These are phyloP conservation scores for Zoysia japonica DNA, from an alignment of 176 grass and related monocot species.

Conservation along the genomic window DNA sequence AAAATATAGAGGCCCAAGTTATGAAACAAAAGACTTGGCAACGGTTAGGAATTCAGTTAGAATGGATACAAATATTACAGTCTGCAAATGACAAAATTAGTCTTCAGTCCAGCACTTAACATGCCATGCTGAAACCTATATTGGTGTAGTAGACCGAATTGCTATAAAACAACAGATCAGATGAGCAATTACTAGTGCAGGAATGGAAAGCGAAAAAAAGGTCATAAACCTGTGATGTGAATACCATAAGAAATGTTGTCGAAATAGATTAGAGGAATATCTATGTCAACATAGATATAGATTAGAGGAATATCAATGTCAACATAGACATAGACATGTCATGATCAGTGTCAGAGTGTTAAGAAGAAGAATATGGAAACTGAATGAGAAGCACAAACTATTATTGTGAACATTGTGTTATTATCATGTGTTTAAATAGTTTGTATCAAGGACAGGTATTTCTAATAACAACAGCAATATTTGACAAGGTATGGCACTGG, in stretches of 20 bases:
- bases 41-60: neutral
- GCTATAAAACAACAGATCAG: neutral
- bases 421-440: neutral
- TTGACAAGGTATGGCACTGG: slow-evolving; percentile 5
- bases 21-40: neutral
- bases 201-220: neutral
- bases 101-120: neutral
- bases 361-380: slow-evolving; percentile 7
- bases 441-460: neutral
- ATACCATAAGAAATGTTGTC: neutral
- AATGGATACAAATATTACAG: neutral
- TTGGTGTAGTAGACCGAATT: neutral
- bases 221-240: neutral
- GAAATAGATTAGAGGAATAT: neutral
- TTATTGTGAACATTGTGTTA: neutral
- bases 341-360: neutral
- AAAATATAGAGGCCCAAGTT: neutral
- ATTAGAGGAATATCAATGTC: neutral
- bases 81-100: neutral
- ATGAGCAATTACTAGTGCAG: neutral
- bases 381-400: neutral
- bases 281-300: neutral
- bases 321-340: neutral
- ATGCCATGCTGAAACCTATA: neutral
- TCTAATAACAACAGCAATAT: neutral